Percentiles rank a stretch among this genome's conserved stretches.
Evolutionary conservation across 352 stramenopile species (phyloP).

Genomic region (Hyphochytrium catenoides): DNA sequence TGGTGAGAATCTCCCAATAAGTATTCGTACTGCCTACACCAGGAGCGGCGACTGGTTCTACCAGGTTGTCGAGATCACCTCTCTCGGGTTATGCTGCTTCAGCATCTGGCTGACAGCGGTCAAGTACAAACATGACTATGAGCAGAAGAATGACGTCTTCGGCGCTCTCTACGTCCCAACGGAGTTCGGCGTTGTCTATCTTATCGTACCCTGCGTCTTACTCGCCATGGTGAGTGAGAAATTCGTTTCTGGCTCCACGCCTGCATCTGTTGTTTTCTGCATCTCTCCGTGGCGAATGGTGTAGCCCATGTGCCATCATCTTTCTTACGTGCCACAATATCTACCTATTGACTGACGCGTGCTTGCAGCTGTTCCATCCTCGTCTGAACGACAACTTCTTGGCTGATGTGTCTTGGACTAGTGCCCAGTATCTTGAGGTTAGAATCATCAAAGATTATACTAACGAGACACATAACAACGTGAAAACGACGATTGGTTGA

Average conservation of each 20-base stretch:
- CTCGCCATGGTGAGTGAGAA: slow-evolving; percentile 34
- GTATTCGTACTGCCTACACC: slow-evolving; percentile 42
- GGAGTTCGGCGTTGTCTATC: slow-evolving; percentile 53
- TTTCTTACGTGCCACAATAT: slow-evolving; percentile 23
- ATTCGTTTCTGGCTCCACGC: slow-evolving; percentile 21
- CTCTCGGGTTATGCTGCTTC: slow-evolving; percentile 53
- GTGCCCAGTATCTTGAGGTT: slow-evolving; percentile 92
- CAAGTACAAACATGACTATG: slow-evolving; percentile 85
- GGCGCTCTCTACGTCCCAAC: slow-evolving; percentile 61
- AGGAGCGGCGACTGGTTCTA: slow-evolving; percentile 95
- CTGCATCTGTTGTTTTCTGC: slow-evolving; percentile 6
- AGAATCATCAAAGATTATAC: background rate
- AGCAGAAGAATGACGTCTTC: slow-evolving; percentile 85
- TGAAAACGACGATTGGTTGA: no score
- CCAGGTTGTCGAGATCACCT: slow-evolving; percentile 79
- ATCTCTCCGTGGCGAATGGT: slow-evolving; percentile 14
- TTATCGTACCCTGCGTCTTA: slow-evolving; percentile 56
- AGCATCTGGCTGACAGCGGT: slow-evolving; percentile 73
- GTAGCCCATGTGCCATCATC: slow-evolving; percentile 26
- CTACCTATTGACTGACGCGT: no score
- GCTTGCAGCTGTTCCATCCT: slow-evolving; percentile 71
- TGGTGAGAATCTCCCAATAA: background rate
- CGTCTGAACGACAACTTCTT: slow-evolving; percentile 90
- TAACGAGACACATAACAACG: no score
- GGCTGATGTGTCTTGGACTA: slow-evolving; percentile 88